Conservation (phyloP, 352 stramenopile genomes). For the Discostella stelligera region DNA sequence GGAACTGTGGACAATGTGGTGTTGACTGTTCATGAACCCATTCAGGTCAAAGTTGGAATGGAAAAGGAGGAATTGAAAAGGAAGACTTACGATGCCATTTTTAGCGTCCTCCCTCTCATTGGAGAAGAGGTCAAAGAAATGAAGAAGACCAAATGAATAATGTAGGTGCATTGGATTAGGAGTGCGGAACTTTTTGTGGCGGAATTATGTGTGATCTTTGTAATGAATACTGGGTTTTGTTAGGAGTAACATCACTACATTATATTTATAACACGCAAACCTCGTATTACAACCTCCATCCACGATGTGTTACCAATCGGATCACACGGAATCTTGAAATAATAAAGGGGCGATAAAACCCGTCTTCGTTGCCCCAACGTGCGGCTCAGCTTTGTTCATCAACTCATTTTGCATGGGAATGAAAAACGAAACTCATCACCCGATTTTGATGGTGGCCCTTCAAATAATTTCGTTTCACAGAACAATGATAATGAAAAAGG, state of each 20-base stretch:
- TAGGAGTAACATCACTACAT: neutral
- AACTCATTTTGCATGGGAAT: neutral
- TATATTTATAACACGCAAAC: neutral
- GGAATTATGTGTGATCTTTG: neutral
- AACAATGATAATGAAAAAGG: neutral
- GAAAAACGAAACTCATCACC: neutral
- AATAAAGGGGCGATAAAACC: too few relatives aligned
- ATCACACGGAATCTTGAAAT: neutral
- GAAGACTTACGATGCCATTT: constrained; percentile 65
- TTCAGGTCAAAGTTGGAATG: constrained; percentile 50
- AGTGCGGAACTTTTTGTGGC: neutral
- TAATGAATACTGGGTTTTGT: too few relatives aligned
- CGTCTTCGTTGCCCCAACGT: too few relatives aligned
- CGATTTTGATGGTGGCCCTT: too few relatives aligned
- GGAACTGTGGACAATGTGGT: constrained; percentile 44
- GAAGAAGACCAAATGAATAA: constrained; percentile 38
- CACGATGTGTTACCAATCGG: neutral
- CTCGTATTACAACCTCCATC: neutral
- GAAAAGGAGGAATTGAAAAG: constrained; percentile 66
- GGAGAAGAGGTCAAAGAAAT: constrained; percentile 41
- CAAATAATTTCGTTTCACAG: neutral
- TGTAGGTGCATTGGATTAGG: neutral
- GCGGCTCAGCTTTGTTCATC: neutral
- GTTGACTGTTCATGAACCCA: constrained; percentile 63
- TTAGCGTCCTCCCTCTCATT: constrained; percentile 62